Percentiles rank a stretch among this genome's conserved stretches.
phyloP scores from a whole-genome alignment of 148 eudicot species.

The Persicaria maculosa region DNA sequence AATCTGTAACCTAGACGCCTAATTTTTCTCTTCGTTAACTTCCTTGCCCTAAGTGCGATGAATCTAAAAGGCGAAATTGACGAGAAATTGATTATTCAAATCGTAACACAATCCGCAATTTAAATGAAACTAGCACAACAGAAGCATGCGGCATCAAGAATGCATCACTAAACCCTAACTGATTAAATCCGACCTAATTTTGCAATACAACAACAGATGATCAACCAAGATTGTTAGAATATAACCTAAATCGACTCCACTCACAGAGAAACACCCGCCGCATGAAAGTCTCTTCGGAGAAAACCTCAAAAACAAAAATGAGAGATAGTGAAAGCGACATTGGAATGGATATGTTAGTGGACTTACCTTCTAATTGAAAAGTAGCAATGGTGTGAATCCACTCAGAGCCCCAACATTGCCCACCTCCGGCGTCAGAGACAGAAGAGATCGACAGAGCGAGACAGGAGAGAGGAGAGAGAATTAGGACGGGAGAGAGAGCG shows the following conservation, averaged over 20 bases:
- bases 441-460: too few species aligned
- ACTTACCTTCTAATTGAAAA: neutral
- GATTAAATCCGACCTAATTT: neutral
- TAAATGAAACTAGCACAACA: neutral
- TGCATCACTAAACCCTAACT: constrained; percentile 1
- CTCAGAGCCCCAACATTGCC: neutral
- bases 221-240: neutral
- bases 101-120: neutral
- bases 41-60: neutral
- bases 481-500: too few species aligned
- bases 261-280: neutral
- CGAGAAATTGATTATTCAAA: neutral
- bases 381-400: neutral
- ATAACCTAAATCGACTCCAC: neutral
- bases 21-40: constrained; percentile 1
- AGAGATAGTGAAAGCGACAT: neutral
- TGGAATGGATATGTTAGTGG: neutral
- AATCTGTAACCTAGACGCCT: neutral
- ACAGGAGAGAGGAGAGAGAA: too few species aligned
- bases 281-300: neutral
- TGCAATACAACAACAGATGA: neutral
- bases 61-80: neutral
- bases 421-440: too few species aligned
- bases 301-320: neutral
- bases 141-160: neutral